Evolutionary conservation across 108 stramenopile species (phyloP).

Genomic region (Discostella stelligeroides): DNA sequence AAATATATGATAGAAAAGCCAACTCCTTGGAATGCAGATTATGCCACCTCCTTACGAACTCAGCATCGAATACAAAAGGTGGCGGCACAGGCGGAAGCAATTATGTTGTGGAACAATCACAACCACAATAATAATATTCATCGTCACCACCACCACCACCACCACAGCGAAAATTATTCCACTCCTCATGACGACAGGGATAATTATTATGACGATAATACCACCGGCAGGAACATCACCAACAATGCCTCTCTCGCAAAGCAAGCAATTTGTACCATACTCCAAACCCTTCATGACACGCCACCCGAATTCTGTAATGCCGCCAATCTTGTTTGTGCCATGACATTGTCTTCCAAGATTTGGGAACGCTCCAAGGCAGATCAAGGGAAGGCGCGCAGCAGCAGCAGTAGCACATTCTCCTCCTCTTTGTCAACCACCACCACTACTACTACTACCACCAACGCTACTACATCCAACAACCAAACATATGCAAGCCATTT

Average conservation of each 20-base stretch:
- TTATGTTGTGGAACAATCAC: neutral
- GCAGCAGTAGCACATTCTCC: too few relatives aligned
- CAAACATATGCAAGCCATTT: too few relatives aligned
- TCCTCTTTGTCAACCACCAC: too few relatives aligned
- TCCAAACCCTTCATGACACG: conserved; percentile 54
- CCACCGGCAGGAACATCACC: too few relatives aligned
- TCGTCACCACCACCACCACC: too few relatives aligned
- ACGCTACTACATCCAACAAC: too few relatives aligned
- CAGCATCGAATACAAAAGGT: conserved; percentile 58
- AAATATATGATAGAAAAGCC: neutral
- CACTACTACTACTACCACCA: too few relatives aligned
- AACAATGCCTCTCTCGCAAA: too few relatives aligned
- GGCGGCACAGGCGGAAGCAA: conserved; percentile 14
- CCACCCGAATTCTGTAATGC: conserved; percentile 67
- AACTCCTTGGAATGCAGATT: conserved; percentile 64
- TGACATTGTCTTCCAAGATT: conserved; percentile 76
- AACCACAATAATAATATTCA: too few relatives aligned
- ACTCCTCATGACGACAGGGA: too few relatives aligned
- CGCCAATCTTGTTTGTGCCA: conserved; percentile 77
- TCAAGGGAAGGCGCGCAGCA: neutral
- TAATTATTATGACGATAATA: too few relatives aligned
- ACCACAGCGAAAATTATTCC: too few relatives aligned
- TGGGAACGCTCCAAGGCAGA: neutral
- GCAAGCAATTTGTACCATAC: conserved; percentile 17
- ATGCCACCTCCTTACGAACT: conserved; percentile 50